phyloP scores from a whole-genome alignment of 129 eudicot genomes.

The Helianthus tuberosus region DNA sequence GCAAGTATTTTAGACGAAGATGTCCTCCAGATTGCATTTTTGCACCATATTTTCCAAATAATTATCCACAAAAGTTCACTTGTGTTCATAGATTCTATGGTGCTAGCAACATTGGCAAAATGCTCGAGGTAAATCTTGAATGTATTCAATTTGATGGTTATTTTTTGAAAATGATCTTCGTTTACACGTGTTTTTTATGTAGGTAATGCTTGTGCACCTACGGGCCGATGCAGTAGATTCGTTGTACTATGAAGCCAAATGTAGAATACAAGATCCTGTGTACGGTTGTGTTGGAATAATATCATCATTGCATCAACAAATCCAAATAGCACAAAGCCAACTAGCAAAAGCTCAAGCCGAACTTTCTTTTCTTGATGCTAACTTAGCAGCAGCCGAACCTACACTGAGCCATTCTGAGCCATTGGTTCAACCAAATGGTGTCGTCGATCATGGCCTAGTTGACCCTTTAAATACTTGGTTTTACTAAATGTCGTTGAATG shows the following conservation, averaged over 20 bases:
- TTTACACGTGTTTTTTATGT: background rate
- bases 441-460: conserved; percentile 2
- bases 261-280: conserved; percentile 50
- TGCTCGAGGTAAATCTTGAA: conserved; percentile 48
- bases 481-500: background rate
- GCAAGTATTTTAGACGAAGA: conserved; percentile 50
- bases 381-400: background rate
- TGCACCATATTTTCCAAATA: conserved; percentile 49
- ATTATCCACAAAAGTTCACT: conserved; percentile 41
- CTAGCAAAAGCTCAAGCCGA: conserved; percentile 43
- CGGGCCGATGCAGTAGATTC: conserved; percentile 43
- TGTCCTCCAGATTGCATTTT: conserved; percentile 50
- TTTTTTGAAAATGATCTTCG: background rate
- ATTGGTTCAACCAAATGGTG: conserved; percentile 17
- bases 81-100: conserved; percentile 55
- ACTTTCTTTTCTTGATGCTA: conserved; percentile 33
- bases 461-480: conserved; percentile 14
- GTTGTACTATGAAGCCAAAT: conserved; percentile 46
- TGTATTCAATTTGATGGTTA: background rate
- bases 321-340: conserved; percentile 37
- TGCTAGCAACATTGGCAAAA: conserved; percentile 49
- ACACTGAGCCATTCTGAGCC: background rate
- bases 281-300: conserved; percentile 57
- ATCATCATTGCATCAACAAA: conserved; percentile 36
- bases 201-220: conserved; percentile 37